These are phyloP conservation scores for Wallacemonas rigidus DNA, from an alignment of 208 protist genomes.

Conservation along the genomic window DNA sequence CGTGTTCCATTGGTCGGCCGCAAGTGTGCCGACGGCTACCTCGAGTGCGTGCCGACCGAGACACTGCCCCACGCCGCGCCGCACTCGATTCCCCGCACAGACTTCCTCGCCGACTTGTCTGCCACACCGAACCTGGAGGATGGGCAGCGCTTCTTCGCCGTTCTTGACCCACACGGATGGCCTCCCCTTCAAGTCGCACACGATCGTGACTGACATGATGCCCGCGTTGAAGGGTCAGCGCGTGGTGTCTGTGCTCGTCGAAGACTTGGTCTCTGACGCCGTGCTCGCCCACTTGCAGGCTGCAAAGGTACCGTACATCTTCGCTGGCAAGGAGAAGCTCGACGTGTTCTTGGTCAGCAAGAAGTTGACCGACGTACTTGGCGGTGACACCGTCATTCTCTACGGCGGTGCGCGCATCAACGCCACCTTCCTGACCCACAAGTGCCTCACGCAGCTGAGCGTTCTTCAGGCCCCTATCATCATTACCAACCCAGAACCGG, in stretches of 20 bases:
- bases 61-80: slow-evolving; percentile 15
- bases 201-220: slow-evolving; percentile 16
- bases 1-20: slow-evolving; percentile 20
- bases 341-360: slow-evolving; percentile 20
- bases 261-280: slow-evolving; percentile 26
- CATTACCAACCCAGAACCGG: slow-evolving; percentile 11
- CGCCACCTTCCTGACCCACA: slow-evolving; percentile 21
- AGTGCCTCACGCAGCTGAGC: slow-evolving; percentile 20
- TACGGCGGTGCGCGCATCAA: slow-evolving; percentile 28
- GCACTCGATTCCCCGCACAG: slow-evolving; percentile 18
- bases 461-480: slow-evolving; percentile 22
- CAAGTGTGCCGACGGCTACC: slow-evolving; percentile 17
- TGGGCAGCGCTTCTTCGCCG: slow-evolving; percentile 18
- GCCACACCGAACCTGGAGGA: slow-evolving; percentile 10
- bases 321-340: slow-evolving; percentile 28
- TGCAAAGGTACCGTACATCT: slow-evolving; percentile 29
- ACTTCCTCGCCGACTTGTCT: slow-evolving; percentile 24
- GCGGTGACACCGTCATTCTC: slow-evolving; percentile 17
- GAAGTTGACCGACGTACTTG: slow-evolving; percentile 23
- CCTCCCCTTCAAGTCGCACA: slow-evolving; percentile 13
- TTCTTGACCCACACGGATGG: slow-evolving; percentile 26
- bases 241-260: slow-evolving; percentile 24
- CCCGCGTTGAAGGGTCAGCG: slow-evolving; percentile 30
- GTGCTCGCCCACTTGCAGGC: slow-evolving; percentile 23
- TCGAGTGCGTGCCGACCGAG: slow-evolving; percentile 1